A percentile compares a stretch with the other conserved stretches of the same genome.
These are phyloP conservation scores for Tolypocladium endophyticum DNA, from an alignment of 2,329 filamentous ascomycete species.

Conservation along the genomic window DNA sequence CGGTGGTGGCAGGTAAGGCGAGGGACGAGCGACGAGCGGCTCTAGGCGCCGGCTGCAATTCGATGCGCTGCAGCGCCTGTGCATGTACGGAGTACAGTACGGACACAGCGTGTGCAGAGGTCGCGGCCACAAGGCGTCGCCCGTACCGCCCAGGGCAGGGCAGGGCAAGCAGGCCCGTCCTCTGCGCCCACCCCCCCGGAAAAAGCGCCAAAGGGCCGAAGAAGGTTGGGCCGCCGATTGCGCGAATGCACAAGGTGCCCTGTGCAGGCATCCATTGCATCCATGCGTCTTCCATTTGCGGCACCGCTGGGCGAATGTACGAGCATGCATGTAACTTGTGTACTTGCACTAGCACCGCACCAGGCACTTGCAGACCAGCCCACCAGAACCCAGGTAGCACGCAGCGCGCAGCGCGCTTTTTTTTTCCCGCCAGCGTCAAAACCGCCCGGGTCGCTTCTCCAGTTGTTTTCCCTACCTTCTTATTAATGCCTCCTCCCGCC, in stretches of 20 bases:
- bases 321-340: too few relatives aligned
- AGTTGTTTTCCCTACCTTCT: background rate
- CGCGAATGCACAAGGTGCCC: background rate
- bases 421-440: background rate
- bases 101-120: background rate
- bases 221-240: background rate
- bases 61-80: background rate
- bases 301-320: background rate
- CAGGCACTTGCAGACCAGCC: background rate
- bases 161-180: too few relatives aligned
- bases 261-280: background rate
- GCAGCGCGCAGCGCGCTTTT: background rate
- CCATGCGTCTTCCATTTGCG: background rate
- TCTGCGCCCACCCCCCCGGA: background rate
- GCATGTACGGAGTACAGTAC: background rate
- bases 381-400: background rate
- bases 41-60: background rate
- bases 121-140: background rate
- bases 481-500: constrained; percentile 5
- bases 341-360: background rate
- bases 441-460: background rate
- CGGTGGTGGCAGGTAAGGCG: background rate
- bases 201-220: background rate
- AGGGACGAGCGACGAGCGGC: too few relatives aligned
- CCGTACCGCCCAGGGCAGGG: too few relatives aligned